These are phyloP conservation scores for Fusarium palustre DNA, from an alignment of 2,329 filamentous ascomycete genomes.

Conservation along the genomic window DNA sequence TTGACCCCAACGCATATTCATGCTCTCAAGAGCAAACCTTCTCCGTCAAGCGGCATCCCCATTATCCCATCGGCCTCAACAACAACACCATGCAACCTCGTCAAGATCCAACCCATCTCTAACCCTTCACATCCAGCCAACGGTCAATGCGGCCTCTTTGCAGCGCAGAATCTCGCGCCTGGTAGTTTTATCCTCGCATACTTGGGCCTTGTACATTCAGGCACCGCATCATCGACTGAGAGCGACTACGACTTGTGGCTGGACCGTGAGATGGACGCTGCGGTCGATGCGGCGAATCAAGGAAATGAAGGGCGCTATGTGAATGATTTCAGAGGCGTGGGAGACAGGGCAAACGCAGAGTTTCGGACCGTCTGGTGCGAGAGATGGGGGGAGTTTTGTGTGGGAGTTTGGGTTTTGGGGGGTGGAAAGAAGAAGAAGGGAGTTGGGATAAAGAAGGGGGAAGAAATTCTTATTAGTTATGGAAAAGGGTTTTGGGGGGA, in stretches of 20 bases:
- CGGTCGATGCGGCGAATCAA: slow-evolving; percentile 67
- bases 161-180: slow-evolving; percentile 63
- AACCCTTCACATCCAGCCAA: slow-evolving; percentile 66
- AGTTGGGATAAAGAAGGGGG: slow-evolving; percentile 64
- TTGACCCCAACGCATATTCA: slow-evolving; percentile 58
- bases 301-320: slow-evolving; percentile 76
- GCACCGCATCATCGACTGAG: slow-evolving; percentile 45
- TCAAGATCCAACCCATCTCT: slow-evolving; percentile 66
- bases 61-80: slow-evolving; percentile 49
- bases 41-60: slow-evolving; percentile 34
- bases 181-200: slow-evolving; percentile 71
- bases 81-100: slow-evolving; percentile 60
- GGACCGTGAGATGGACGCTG: slow-evolving; percentile 66
- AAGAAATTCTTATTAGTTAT: slow-evolving; percentile 75
- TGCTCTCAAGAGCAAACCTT: slow-evolving; percentile 52
- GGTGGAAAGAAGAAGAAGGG: slow-evolving; percentile 37
- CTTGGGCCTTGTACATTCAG: slow-evolving; percentile 67
- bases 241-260: slow-evolving; percentile 74
- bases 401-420: slow-evolving; percentile 68
- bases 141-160: slow-evolving; percentile 71
- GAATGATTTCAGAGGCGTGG: slow-evolving; percentile 74
- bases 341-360: slow-evolving; percentile 66
- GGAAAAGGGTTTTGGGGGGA: slow-evolving; percentile 74
- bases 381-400: slow-evolving; percentile 62
- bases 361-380: slow-evolving; percentile 70